Evolutionary conservation across 106 monocot genomes (phyloP).

Genomic region (Acorus calamus): DNA sequence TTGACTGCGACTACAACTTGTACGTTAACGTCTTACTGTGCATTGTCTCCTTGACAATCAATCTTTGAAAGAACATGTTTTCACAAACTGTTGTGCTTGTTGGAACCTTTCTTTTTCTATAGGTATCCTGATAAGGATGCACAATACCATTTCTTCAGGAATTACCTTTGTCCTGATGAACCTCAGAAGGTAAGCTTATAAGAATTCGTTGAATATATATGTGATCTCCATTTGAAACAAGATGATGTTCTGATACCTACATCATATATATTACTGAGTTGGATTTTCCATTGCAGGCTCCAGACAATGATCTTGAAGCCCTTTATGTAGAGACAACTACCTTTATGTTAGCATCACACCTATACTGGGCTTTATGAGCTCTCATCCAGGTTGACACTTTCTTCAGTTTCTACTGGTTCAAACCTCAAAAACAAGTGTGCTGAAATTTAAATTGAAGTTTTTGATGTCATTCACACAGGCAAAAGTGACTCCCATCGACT

Average conservation of each 20-base stretch:
- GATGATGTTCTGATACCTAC: too few relatives aligned
- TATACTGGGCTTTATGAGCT: conserved; percentile 92
- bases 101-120: not conserved
- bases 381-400: conserved; percentile 70
- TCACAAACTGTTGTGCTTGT: not conserved
- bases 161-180: conserved; percentile 54
- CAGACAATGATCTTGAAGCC: conserved; percentile 45
- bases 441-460: not conserved
- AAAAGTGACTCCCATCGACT: conserved; percentile 75
- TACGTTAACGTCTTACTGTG: conserved; percentile 12
- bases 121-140: conserved; percentile 78
- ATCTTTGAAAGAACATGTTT: not conserved
- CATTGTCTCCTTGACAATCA: too few relatives aligned
- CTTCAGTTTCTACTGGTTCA: not conserved
- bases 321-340: conserved; percentile 79
- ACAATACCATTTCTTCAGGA: conserved; percentile 81
- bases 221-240: too few relatives aligned
- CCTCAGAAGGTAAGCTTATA: conserved; percentile 33
- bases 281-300: conserved; percentile 24
- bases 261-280: too few relatives aligned
- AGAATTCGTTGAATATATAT: too few relatives aligned
- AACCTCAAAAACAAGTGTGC: too few relatives aligned
- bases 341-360: conserved; percentile 68
- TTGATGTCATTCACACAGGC: conserved; percentile 26
- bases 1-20: conserved; percentile 77